Base-by-base conservation (phyloP, 148 eudicot species). In the Chenopodium quinoa region DNA sequence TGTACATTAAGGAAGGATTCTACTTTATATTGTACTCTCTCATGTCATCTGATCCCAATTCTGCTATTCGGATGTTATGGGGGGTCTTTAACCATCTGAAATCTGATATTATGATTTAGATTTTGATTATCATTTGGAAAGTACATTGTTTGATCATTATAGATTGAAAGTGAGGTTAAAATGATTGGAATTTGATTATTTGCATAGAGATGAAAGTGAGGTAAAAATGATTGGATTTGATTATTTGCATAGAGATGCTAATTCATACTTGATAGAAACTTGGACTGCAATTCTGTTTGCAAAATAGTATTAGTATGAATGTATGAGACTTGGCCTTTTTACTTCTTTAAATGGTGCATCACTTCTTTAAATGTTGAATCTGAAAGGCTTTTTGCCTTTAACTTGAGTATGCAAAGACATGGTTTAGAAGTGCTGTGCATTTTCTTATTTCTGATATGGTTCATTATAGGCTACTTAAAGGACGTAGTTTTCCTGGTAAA, bases 401-500 rank as follows among this genome's bases (percentile, higher is more conserved):
- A n/a, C 60, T 44, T 32, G 11, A 60, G 71, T 78, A 17, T 23
- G 19, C 40, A 64, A 23, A 22, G 29, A 46, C 44, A n/a, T 17
- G 75, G 68, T 78, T 13, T 75, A 56, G 37, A 66, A 50, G 2
- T 56, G 63, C 16, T 56, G 29, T 72, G 71, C 16, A 9, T 75
- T 34, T 56, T 44, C 66, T 75, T 32, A 80, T 65, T 64, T 76
- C 27, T 37, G 10, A 17, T 63, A 60, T 84, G 50, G 27, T 75
- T 71, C 60, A 65, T 85, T 74, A 74, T 76, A 96, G 99, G 94
- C 82, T 92, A 79, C 95, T 92, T 73, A 96, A 93, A 86, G 99
- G 99, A 65, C 97, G 97, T 73, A 96, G 91, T 83, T 93, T 93
- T 63, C 99, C 99, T 69, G 99, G 99, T n/a, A 93, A 93, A 87